Evolutionary conservation across 148 eudicot genomes (phyloP).

Genomic region (Polygonum maritimum): DNA sequence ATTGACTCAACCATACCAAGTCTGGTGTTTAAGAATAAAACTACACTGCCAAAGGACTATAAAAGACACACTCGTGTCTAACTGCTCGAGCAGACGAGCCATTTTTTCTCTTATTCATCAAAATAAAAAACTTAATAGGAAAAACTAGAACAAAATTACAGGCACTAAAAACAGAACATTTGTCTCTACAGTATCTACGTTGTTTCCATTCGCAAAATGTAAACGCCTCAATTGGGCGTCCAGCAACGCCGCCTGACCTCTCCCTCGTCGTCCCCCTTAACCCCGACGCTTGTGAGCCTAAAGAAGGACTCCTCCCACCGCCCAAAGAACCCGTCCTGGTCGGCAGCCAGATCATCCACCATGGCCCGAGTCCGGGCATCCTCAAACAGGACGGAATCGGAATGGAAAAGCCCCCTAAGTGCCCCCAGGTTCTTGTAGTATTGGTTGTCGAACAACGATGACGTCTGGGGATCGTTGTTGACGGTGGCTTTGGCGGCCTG

Average conservation of each 20-base stretch:
- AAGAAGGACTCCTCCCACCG: constrained; percentile 47
- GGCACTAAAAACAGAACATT: background rate
- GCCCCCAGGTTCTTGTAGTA: constrained; percentile 43
- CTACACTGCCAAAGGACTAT: too few relatives aligned
- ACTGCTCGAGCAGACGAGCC: too few relatives aligned
- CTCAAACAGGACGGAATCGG: constrained; percentile 40
- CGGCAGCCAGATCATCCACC: constrained; percentile 39
- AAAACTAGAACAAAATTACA: too few relatives aligned
- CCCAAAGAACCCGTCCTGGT: constrained; percentile 28
- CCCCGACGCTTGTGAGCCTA: constrained; percentile 37
- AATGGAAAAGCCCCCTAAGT: constrained; percentile 49
- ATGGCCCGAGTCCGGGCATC: constrained; percentile 33
- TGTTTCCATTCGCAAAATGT: background rate
- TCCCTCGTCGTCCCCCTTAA: constrained; percentile 39
- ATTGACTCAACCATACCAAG: too few relatives aligned
- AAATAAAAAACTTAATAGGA: too few relatives aligned
- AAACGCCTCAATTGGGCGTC: background rate
- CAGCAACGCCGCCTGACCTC: constrained; percentile 50
- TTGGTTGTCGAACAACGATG: constrained; percentile 43
- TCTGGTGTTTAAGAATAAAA: too few relatives aligned
- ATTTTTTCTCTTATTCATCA: too few relatives aligned
- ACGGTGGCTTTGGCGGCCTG: constrained; percentile 25
- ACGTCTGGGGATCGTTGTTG: constrained; percentile 43
- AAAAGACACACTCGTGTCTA: too few relatives aligned
- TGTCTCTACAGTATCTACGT: background rate